Evolutionary conservation across 768 basidiomycete species (phyloP), one percentile per base, ranked within the genome.

Genomic region (Pulveroboletus sp.): DNA sequence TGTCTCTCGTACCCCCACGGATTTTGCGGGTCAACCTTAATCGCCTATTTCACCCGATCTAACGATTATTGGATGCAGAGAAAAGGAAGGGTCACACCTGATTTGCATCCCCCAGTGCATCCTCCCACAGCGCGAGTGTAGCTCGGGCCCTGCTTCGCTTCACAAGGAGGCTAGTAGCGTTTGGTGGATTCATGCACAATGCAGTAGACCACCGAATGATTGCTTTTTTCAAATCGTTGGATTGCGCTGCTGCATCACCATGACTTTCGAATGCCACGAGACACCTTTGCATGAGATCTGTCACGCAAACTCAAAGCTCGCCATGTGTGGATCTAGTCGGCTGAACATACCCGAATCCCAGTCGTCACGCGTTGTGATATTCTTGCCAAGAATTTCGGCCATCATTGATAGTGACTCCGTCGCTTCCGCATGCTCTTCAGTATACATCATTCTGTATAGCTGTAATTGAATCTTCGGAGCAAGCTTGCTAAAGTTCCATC

Each of bases 71-170:
- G 16, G 17, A 26, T 1, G 24, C 0, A 3, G 1, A 16, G 5
- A 4, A 5, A 16, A 2, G 4, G 11, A n/a, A 11, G 31, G 14
- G 2, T 2, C 14, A 11, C 45, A 52, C 59, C 23, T 47, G 17
- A 17, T 60, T 40, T 13, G 59, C 56, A 14, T 60, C 55, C 1
- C 29, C 31, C 35, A 61, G 19, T 1, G 55, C 49, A 16, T 51
- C 52, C 2, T 49, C 49, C 46, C 54, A 56, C 6, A 12, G 20
- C 6, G 14, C 34, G 10, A 42, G 19, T 16, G 3, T 20, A 13
- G 43, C 20, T 41, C 31, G 31, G 14, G 31, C 31, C 11, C 14
- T 31, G 31, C 31, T 31, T 11, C 31, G 31, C 11, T 31, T 44
- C 3, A 45, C 31, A n/a, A 40, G 14, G 13, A 42, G 48, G 6